These are phyloP conservation scores for Solanum sejunctum DNA, from an alignment of 257 asterid genomes.

Conservation along the genomic window DNA sequence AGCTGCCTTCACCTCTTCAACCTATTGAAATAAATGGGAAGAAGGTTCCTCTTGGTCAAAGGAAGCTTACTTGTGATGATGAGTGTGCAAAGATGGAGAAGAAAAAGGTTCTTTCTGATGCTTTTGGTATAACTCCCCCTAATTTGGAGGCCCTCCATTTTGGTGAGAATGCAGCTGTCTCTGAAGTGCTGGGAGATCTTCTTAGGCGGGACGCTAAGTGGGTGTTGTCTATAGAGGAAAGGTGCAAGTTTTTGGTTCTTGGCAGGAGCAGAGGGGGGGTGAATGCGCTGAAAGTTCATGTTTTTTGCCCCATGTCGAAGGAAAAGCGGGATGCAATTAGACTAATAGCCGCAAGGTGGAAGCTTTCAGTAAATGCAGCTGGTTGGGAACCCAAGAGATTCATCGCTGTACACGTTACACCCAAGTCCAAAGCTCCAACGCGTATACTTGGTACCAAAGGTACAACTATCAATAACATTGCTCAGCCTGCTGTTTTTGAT, in stretches of 20 bases:
- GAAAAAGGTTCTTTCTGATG: constrained; percentile 85
- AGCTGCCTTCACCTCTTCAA: constrained; percentile 61
- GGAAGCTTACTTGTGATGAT: constrained; percentile 83
- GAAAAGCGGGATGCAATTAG: constrained; percentile 84
- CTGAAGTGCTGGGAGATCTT: constrained; percentile 76
- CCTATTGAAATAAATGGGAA: constrained; percentile 55
- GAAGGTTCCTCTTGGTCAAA: constrained; percentile 72
- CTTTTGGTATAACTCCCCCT: constrained; percentile 58
- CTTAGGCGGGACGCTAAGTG: constrained; percentile 93
- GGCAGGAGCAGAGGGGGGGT: constrained; percentile 72
- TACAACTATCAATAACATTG: constrained; percentile 26
- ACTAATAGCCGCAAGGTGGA: constrained; percentile 94
- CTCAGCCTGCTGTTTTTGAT: constrained; percentile 64
- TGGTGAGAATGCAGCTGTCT: constrained; percentile 70
- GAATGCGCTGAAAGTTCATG: constrained; percentile 71
- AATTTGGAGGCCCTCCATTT: constrained; percentile 74
- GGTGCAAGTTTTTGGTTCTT: constrained; percentile 75
- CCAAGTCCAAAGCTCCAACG: constrained; percentile 74
- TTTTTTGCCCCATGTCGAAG: constrained; percentile 72
- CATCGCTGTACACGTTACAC: constrained; percentile 61
- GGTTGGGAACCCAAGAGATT: constrained; percentile 99
- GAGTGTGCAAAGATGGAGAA: constrained; percentile 83
- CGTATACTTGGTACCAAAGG: constrained; percentile 71
- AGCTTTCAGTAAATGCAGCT: constrained; percentile 70
- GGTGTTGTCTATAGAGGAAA: constrained; percentile 80